Evolutionary conservation across 768 basidiomycete genomes (phyloP), one percentile per base, ranked within the genome.

Genomic region (Pisolithus tinctorius): DNA sequence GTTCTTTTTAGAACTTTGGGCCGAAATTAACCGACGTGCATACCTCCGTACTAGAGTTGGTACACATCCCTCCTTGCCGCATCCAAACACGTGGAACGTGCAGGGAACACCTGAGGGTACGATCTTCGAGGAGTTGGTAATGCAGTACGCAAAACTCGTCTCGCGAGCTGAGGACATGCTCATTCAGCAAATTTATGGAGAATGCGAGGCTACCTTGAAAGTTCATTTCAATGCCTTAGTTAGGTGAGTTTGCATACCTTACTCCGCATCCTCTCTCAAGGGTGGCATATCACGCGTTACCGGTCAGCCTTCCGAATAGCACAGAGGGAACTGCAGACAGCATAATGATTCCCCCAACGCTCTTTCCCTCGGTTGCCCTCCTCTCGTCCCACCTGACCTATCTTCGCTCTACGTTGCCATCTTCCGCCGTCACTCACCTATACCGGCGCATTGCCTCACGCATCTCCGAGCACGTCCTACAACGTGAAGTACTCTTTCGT

Each of bases 1-100:
- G 93, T 93, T 93, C 69, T 97, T 95, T 74, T 71, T 99, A 14
- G 90, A 96, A 64, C 68, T 99, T 30, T 93, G 87, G 86, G 70
- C 79, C 11, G 89, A 91, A 59, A 88, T 93, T 58, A 81, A 79
- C 55, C 77, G 70, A 39, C 75, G 78, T 30, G 72, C 78, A 4
- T 71, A 74, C 25, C 71, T 91, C 11, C 82, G 84, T 20, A 69
- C 72, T n/a, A 73, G 73, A 53, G 79, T 76, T 8, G 69, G 76
- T 53, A 70, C 68, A 11, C 76, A 74, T 30, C 56, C 75, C 4
- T 74, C 80, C 5, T 64, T 87, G 29, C 82, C 86, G 1, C 69
- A 73, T 53, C 72, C 72, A 4, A 62, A 63, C 17, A 36, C 37
- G 39, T 29, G 30, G 16, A 49, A 61, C 17, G 64, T 59, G 17